Conservation (phyloP, 2,329 filamentous ascomycete species). For the Epichloe hybrida region DNA sequence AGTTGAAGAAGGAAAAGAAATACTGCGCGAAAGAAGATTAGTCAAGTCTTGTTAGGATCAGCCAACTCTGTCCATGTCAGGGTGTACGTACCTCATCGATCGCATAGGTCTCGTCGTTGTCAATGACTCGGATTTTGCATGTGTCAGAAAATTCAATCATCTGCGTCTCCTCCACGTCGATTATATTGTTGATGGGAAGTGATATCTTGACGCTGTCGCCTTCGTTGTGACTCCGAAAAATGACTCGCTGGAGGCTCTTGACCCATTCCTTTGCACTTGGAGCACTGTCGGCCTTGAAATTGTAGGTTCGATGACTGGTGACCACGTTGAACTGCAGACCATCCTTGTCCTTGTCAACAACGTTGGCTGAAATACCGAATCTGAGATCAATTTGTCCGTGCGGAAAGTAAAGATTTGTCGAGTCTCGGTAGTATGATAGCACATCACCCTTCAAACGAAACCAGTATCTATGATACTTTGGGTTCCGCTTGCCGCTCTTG, state of each 20-base stretch:
- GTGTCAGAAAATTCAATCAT: constrained; percentile 89
- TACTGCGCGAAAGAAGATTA: constrained; percentile 41
- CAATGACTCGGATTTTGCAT: constrained; percentile 82
- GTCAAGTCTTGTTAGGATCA: neutral
- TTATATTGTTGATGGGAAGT: constrained; percentile 72
- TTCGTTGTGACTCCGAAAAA: constrained; percentile 90
- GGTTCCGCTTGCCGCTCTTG: constrained; percentile 80
- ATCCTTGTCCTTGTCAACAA: constrained; percentile 67
- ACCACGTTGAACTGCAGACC: constrained; percentile 64
- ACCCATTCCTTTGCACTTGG: constrained; percentile 94
- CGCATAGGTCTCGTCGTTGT: constrained; percentile 87
- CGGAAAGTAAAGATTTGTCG: constrained; percentile 80
- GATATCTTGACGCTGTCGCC: constrained; percentile 96
- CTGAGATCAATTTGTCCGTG: constrained; percentile 83
- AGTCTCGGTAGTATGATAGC: constrained; percentile 74
- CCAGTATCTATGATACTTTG: constrained; percentile 83
- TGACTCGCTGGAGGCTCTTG: constrained; percentile 82
- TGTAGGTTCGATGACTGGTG: constrained; percentile 70
- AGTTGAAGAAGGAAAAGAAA: constrained; percentile 90
- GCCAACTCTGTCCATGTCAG: neutral
- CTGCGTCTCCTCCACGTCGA: constrained; percentile 84
- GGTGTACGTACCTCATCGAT: constrained; percentile 62
- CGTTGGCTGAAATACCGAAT: constrained; percentile 75
- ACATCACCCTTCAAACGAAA: constrained; percentile 87
- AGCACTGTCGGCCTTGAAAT: constrained; percentile 78